Base-by-base conservation (phyloP, 164 flowering plant species). In the Kingdonia uniflora region DNA sequence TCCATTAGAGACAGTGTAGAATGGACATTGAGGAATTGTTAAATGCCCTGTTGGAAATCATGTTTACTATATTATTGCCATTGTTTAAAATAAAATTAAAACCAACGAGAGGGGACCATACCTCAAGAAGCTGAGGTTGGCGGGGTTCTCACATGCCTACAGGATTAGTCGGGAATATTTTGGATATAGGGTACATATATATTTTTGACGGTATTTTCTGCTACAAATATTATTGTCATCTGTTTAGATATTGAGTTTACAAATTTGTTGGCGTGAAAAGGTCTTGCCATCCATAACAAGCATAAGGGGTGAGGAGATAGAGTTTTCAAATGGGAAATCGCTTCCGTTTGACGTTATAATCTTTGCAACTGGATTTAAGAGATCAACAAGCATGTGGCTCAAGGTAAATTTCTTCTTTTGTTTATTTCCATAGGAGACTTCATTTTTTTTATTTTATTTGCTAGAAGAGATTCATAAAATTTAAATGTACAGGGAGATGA, bases 231-330 rank as follows among this genome's bases (percentile, higher is more conserved):
- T 29, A 8, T 45, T 6, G 11, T 19, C 16, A 5, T 10, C 14
- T 45, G 3, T 11, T 45, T 45, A 13, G 17, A 42, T 11, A 22
- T 6, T 47, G 29, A 47, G n/a, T 20, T n/a, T 21, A 23, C n/a
- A 21, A 2, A n/a, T 24, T 20, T 21, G 14, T 47, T n/a, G n/a
- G n/a, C n/a, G 51, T 19, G 20, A 20, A 47, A 14, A 47, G 51
- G 51, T 47, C 19, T 24, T 47, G 29, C 51, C 51, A 21, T 47
- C 51, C n/a, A 47, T 47, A 47, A 47, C 51, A 47, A 24, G 51
- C 29, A 11, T 47, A 23, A 47, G 51, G 19, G 51, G 51, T 16
- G 25, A 47, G 14, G 51, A 47, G 51, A 23, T 47, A 26, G 51
- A 47, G 13, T 49, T 39, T 8, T 11, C 14, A n/a, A 26, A 47